Evolutionary conservation across 345 rosid species (phyloP).

Genomic region (Citrus mangshanensis): DNA sequence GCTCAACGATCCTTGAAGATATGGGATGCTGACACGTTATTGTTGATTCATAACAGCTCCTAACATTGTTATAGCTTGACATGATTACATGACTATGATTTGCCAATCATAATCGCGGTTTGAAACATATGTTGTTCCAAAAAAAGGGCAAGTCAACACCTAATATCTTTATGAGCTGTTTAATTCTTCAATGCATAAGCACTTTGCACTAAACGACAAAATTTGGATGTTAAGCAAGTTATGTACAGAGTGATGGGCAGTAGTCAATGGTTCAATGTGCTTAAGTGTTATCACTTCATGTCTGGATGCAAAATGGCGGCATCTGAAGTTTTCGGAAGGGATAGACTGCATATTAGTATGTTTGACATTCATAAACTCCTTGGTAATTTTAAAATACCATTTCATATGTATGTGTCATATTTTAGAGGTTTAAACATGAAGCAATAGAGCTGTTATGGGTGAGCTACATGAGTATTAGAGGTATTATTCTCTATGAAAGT

Average conservation of each 20-base stretch:
- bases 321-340: neutral
- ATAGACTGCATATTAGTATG: neutral
- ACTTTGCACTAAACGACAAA: neutral
- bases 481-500: neutral
- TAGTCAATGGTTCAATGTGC: neutral
- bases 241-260: neutral
- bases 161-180: neutral
- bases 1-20: neutral
- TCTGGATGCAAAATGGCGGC: neutral
- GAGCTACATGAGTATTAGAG: neutral
- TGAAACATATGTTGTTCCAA: neutral
- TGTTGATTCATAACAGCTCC: neutral
- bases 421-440: slow-evolving; percentile 1
- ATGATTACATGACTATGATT: neutral
- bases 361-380: neutral
- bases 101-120: neutral
- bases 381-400: neutral
- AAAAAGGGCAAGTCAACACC: neutral
- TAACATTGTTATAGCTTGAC: neutral
- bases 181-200: neutral
- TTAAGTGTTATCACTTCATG: neutral
- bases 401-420: neutral
- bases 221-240: neutral
- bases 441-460: neutral
- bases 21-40: neutral